Base-by-base conservation (phyloP, 169 alveolate genomes). In the Cryptosporidium meleagridis region DNA sequence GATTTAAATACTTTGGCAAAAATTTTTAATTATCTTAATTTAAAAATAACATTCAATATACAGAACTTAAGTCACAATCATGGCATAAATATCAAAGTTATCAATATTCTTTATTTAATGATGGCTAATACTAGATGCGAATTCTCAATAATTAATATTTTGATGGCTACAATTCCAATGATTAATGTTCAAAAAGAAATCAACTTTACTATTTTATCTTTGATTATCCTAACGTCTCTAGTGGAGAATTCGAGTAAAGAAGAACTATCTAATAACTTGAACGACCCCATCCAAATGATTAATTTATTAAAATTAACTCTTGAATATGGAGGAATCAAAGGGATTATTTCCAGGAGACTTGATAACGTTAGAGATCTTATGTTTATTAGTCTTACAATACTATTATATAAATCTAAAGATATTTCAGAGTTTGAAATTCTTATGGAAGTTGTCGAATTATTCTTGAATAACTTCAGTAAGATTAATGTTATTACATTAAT, bases 241-340 rank as follows among this genome's bases (percentile, higher is more conserved):
- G 29, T 73, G 14, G 70, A 31, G 16, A 59, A 37, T 29, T 73
- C 72, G 55, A 59, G 18, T 6, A 1, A 21, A 18, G 55, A 12
- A 6, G 44, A 48, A 26, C 3, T 23, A 69, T 69, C 58, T 41
- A 26, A 23, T 7, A 73, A 35, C 18, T 16, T 59, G 37, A n/a
- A 16, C 2, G 70, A 73, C 55, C 53, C 86, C 1, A 55, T 58
- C 33, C 71, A 73, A 29, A 53, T 73, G 44, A 39, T 73, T n/a
- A 55, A 31, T 21, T 21, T 55, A 35, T 53, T 73, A 53, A 73
- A 73, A 73, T 73, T 53, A 26, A 52, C 68, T 33, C 70, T 73
- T 73, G 70, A 52, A 37, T 6, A 55, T 58, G 86, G 86, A 14
- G 86, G 71, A 10, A 73, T 73, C 31, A 10, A 58, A 7, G 72